Base-by-base conservation (phyloP, 2,329 filamentous ascomycete species). In the Alternaria gansuensis region DNA sequence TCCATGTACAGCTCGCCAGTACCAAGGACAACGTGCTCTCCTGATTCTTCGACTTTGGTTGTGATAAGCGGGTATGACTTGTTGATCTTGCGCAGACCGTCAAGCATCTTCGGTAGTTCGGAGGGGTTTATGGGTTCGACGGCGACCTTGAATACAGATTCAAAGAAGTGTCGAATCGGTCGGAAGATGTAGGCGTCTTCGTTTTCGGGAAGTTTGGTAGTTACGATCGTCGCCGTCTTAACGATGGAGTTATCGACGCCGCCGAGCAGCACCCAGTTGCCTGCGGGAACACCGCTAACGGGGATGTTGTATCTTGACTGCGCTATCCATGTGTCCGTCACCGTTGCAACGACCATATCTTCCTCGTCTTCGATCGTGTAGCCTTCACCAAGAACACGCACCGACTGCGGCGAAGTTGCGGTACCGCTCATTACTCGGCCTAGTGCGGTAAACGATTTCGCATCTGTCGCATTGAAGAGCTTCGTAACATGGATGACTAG, bases 1-100 rank as follows among this genome's bases (percentile, higher is more conserved):
- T 99, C 95, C 93, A 99, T 98, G 81, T 99, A 99, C n/a, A 99
- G 83, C 77, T 99, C 95, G 60, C 95, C 95, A 0, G 95, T 99
- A 24, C 95, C 95, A 4, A 99, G 86, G 45, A 99, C 85, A 65
- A 99, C 90, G 75, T 99, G 95, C 78, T 99, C 95, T 50, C 95
- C 95, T 1, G 93, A 97, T 79, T 99, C 95, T 77, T 99, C 95
- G 3, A 99, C 95, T 77, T 98, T 98, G 4, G 95, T 99, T 11
- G 91, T 92, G 69, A 98, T 91, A 26, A 99, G 85, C 29, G 95
- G 95, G 70, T 98, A 99, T 70, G 92, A 96, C 79, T 99, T 99
- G 83, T 97, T 97, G 79, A 99, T 90, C 75, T 97, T 97, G 50
- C 95, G 89, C 48, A 99, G 84, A 56, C 95, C 95, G 75, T 99